phyloP scores from a whole-genome alignment of 352 stramenopile species.

The Aphanomyces stellatus region DNA sequence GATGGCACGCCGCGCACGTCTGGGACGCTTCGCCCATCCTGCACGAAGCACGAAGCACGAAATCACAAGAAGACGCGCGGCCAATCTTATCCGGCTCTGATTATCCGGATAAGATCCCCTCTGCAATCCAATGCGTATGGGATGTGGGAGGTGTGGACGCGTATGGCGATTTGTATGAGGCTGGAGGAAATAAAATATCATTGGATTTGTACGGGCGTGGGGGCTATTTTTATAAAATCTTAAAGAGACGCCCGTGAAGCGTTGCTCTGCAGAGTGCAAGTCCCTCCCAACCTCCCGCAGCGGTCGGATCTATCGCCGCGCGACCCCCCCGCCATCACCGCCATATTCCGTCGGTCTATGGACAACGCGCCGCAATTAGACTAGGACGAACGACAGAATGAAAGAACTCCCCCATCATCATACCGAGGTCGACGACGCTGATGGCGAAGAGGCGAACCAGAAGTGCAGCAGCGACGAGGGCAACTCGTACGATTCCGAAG shows the following conservation, averaged over 20 bases:
- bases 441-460: neutral
- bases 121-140: too few species aligned
- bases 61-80: too few species aligned
- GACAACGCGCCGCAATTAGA: too few species aligned
- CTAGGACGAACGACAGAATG: neutral
- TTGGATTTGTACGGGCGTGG: neutral
- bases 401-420: neutral
- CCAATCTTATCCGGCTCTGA: neutral
- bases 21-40: neutral
- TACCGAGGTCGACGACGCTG: neutral
- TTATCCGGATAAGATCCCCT: constrained; percentile 16
- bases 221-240: constrained; percentile 12
- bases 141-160: too few species aligned
- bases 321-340: neutral
- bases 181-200: neutral
- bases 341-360: too few species aligned
- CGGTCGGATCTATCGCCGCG: neutral
- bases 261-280: too few species aligned
- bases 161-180: too few species aligned
- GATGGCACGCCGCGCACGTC: constrained; percentile 15
- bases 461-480: neutral
- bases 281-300: neutral
- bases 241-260: constrained; percentile 7
- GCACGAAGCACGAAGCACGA: too few species aligned
- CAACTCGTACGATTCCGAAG: neutral